These are phyloP conservation scores for Exophiala aquamarina DNA, from an alignment of 2,329 filamentous ascomycete species.

Conservation along the genomic window DNA sequence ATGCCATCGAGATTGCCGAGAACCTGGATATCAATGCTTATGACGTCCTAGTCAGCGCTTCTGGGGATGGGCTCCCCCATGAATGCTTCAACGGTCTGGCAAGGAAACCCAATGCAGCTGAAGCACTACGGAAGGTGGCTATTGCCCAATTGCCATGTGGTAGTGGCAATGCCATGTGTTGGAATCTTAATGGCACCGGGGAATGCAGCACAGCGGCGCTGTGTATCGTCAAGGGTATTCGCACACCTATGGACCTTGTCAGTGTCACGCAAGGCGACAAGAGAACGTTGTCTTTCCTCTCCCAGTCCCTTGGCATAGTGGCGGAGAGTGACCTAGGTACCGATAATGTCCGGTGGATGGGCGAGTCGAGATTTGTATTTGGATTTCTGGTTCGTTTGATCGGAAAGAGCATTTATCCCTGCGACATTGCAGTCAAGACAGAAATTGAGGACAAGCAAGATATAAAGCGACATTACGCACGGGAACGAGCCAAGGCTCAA, in stretches of 20 bases:
- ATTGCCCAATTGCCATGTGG: slow-evolving; percentile 88
- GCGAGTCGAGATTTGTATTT: slow-evolving; percentile 76
- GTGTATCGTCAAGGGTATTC: slow-evolving; percentile 80
- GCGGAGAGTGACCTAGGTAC: slow-evolving; percentile 89
- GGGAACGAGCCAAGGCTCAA: slow-evolving; percentile 41
- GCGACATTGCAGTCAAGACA: slow-evolving; percentile 82
- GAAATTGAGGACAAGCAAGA: slow-evolving; percentile 72
- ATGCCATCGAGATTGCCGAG: slow-evolving; percentile 75
- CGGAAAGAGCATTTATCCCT: slow-evolving; percentile 77
- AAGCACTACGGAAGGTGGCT: slow-evolving; percentile 73
- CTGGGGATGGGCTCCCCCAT: slow-evolving; percentile 86
- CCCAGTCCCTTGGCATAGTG: slow-evolving; percentile 84
- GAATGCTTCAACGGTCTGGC: slow-evolving; percentile 94
- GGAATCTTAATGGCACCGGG: slow-evolving; percentile 82
- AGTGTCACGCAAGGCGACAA: slow-evolving; percentile 80
- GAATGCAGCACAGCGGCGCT: slow-evolving; percentile 74
- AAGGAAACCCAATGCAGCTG: slow-evolving; percentile 70
- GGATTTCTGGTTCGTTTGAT: slow-evolving; percentile 78
- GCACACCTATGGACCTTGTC: slow-evolving; percentile 80
- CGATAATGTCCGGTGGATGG: slow-evolving; percentile 92
- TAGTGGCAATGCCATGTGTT: slow-evolving; percentile 89
- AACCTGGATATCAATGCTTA: slow-evolving; percentile 74
- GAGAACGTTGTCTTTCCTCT: slow-evolving; percentile 82
- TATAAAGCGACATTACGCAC: slow-evolving; percentile 71
- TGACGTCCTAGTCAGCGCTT: slow-evolving; percentile 85